Conservation (phyloP, 352 stramenopile genomes). For the Elongisporangium senticosum region DNA sequence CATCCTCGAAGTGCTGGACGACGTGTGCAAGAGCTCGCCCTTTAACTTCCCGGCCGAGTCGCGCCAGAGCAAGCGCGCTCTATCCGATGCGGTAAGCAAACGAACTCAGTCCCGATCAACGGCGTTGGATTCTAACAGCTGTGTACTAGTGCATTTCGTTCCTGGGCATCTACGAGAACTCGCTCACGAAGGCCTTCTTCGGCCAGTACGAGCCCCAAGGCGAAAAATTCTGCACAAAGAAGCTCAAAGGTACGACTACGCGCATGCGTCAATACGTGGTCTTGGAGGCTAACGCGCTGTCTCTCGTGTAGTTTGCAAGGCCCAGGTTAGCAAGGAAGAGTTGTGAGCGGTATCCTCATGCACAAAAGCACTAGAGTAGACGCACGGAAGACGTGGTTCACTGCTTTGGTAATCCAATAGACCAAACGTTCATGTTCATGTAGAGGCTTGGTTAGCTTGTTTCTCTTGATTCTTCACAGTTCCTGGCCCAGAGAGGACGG, state of each 20-base stretch:
- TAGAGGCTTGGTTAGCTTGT: background rate
- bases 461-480: slow-evolving; percentile 9
- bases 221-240: slow-evolving; percentile 44
- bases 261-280: background rate
- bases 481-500: slow-evolving; percentile 22
- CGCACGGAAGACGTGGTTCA: background rate
- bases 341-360: slow-evolving; percentile 15
- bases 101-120: background rate
- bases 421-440: background rate
- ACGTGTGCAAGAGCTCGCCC: slow-evolving; percentile 52
- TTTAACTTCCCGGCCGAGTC: slow-evolving; percentile 27
- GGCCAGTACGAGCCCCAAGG: slow-evolving; percentile 66
- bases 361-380: slow-evolving; percentile 1
- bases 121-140: slow-evolving; percentile 1
- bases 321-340: slow-evolving; percentile 24
- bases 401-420: background rate
- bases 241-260: slow-evolving; percentile 35
- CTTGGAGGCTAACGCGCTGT: background rate
- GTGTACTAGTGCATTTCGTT: slow-evolving; percentile 62
- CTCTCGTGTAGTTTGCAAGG: slow-evolving; percentile 2
- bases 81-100: slow-evolving; percentile 43
- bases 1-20: slow-evolving; percentile 82
- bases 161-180: slow-evolving; percentile 72
- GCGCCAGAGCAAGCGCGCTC: slow-evolving; percentile 51
- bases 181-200: slow-evolving; percentile 73